Evolutionary conservation across 2,329 filamentous ascomycete species (phyloP).

Genomic region (Fusarium sp.): DNA sequence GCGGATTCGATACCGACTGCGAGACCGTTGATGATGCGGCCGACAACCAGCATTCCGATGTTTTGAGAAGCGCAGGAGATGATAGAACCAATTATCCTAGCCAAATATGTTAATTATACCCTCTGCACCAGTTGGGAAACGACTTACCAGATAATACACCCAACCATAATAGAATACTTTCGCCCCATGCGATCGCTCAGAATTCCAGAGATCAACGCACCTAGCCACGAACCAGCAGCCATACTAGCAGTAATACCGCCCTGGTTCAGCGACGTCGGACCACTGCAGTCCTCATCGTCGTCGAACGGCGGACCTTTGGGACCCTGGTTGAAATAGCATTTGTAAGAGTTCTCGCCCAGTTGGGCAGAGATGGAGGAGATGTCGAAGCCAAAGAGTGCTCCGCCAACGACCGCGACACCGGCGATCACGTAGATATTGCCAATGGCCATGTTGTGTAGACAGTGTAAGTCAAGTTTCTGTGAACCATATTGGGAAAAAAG

Average conservation of each 20-base stretch:
- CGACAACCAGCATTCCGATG: slow-evolving; percentile 56
- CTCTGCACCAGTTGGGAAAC: background rate
- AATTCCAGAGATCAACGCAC: slow-evolving; percentile 62
- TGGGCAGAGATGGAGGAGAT: slow-evolving; percentile 47
- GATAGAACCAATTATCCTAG: slow-evolving; percentile 63
- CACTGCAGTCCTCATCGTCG: slow-evolving; percentile 50
- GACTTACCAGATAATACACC: slow-evolving; percentile 64
- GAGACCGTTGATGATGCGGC: slow-evolving; percentile 73
- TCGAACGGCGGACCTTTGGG: slow-evolving; percentile 51
- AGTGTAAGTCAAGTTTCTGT: background rate
- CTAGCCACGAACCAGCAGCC: slow-evolving; percentile 65
- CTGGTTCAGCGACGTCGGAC: slow-evolving; percentile 59
- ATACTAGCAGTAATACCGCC: slow-evolving; percentile 67
- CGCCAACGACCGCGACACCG: slow-evolving; percentile 43
- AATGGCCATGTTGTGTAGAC: slow-evolving; percentile 34
- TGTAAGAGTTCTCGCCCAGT: slow-evolving; percentile 53
- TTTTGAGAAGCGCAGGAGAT: slow-evolving; percentile 61
- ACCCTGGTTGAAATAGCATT: slow-evolving; percentile 57
- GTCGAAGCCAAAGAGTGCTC: slow-evolving; percentile 47
- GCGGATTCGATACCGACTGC: slow-evolving; percentile 74
- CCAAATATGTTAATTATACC: background rate
- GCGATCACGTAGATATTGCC: slow-evolving; percentile 48
- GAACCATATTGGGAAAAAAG: background rate
- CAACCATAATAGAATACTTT: slow-evolving; percentile 65
- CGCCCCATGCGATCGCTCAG: slow-evolving; percentile 64